Conservation (phyloP, 441 rosid species). For the Croton laevigatus region DNA sequence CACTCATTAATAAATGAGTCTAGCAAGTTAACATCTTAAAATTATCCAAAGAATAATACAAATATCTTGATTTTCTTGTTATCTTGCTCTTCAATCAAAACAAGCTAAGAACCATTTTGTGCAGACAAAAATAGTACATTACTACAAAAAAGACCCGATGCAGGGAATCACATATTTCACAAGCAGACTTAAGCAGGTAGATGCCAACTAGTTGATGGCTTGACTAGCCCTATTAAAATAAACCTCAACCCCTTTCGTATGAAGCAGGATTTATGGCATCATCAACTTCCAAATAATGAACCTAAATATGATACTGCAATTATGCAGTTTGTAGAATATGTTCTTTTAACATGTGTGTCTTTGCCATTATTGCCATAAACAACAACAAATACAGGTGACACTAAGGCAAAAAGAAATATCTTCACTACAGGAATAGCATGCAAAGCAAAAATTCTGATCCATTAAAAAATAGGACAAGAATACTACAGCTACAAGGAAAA, state of each 20-base stretch:
- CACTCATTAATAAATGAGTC: background rate
- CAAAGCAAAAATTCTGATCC: background rate
- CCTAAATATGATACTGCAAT: background rate
- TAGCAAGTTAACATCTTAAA: background rate
- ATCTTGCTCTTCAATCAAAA: background rate
- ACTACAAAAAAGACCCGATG: background rate
- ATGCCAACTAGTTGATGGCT: background rate
- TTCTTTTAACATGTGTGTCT: background rate
- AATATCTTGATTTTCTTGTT: background rate
- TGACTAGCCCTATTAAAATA: background rate
- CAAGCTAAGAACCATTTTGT: background rate
- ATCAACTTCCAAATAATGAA: background rate
- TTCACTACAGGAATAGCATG: background rate
- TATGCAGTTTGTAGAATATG: background rate
- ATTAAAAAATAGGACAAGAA: constrained; percentile 3
- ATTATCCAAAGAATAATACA: background rate
- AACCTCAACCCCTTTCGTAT: background rate
- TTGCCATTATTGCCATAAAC: background rate
- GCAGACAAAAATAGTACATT: background rate
- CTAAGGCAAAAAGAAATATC: background rate
- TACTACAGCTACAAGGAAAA: background rate
- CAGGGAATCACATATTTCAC: background rate
- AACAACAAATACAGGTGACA: background rate
- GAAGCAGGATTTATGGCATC: background rate
- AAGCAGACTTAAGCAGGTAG: background rate